Percentiles rank a stretch among this genome's conserved stretches.
Conservation (phyloP, 2,329 filamentous ascomycete species). For the Karstenula rhodostoma region DNA sequence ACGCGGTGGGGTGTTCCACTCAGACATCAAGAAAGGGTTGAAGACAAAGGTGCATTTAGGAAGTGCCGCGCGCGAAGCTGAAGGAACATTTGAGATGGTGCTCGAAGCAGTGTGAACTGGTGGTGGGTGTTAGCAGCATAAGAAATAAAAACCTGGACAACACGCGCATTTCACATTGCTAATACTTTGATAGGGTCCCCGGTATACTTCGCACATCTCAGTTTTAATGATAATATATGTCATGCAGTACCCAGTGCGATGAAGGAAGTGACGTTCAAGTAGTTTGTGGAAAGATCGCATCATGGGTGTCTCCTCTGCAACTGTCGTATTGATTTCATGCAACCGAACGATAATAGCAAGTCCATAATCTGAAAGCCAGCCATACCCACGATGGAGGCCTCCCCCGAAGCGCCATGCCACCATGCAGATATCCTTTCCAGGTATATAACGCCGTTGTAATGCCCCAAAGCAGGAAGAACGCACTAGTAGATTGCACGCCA, state of each 20-base stretch:
- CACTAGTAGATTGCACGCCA: not conserved
- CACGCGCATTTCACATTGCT: not conserved
- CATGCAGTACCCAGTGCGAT: not conserved
- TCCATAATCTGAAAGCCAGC: not conserved
- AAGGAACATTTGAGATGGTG: not conserved
- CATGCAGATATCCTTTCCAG: not conserved
- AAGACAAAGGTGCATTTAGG: not conserved
- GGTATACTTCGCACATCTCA: not conserved
- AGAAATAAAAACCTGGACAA: too few relatives aligned
- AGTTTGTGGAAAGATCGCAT: not conserved
- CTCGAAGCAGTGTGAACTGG: not conserved
- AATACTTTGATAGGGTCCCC: not conserved
- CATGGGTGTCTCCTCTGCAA: not conserved
- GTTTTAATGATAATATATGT: not conserved
- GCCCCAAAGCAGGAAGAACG: not conserved
- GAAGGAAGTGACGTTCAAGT: not conserved
- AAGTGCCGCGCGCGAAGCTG: not conserved
- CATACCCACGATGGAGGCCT: not conserved
- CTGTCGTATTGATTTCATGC: not conserved
- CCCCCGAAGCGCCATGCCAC: not conserved
- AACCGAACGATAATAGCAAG: not conserved
- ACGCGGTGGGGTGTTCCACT: constrained; percentile 31
- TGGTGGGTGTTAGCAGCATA: not conserved
- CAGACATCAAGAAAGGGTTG: not conserved
- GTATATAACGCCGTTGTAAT: not conserved